These are phyloP conservation scores for Crithidia thermophila DNA, from an alignment of 208 protist genomes.

Conservation along the genomic window DNA sequence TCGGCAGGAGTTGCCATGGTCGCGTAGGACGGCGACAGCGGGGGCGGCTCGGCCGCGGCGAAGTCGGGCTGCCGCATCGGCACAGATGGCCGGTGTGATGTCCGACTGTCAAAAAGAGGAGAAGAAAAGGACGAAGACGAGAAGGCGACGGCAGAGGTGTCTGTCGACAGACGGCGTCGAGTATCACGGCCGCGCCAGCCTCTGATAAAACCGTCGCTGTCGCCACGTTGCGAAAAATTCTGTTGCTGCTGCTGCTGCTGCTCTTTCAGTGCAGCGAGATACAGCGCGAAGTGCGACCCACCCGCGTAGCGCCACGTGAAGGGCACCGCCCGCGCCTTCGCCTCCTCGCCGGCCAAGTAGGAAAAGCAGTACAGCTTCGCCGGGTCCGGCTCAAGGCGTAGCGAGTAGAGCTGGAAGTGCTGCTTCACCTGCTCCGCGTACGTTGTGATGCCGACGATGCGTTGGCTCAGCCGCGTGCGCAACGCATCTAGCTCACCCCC, in stretches of 20 bases:
- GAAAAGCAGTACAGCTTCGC: slow-evolving; percentile 68
- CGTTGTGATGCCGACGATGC: slow-evolving; percentile 55
- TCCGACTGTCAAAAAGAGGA: slow-evolving; percentile 2
- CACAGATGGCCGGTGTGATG: not conserved
- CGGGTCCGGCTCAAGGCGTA: slow-evolving; percentile 62
- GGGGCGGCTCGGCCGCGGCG: slow-evolving; percentile 10
- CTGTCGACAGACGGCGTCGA: too few species aligned
- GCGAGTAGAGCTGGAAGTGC: slow-evolving; percentile 43
- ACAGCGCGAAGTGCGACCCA: slow-evolving; percentile 67
- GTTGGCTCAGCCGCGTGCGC: slow-evolving; percentile 57
- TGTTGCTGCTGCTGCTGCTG: slow-evolving; percentile 30
- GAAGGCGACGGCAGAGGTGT: not conserved
- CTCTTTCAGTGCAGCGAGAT: slow-evolving; percentile 30
- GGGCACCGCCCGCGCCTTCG: slow-evolving; percentile 44
- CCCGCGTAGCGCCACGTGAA: slow-evolving; percentile 79
- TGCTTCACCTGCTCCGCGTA: slow-evolving; percentile 48
- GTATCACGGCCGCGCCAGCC: too few species aligned
- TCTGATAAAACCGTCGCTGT: not conserved
- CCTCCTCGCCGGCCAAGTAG: slow-evolving; percentile 61
- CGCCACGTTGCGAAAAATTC: not conserved
- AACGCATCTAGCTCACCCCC: slow-evolving; percentile 67
- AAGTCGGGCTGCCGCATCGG: not conserved
- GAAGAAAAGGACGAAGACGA: not conserved
- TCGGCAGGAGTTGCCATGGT: too few species aligned
- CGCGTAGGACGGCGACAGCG: too few species aligned